Percentiles rank a stretch among this genome's conserved stretches.
phyloP scores from a whole-genome alignment of 768 basidiomycete genomes.

The Fibroporia radiculosa region DNA sequence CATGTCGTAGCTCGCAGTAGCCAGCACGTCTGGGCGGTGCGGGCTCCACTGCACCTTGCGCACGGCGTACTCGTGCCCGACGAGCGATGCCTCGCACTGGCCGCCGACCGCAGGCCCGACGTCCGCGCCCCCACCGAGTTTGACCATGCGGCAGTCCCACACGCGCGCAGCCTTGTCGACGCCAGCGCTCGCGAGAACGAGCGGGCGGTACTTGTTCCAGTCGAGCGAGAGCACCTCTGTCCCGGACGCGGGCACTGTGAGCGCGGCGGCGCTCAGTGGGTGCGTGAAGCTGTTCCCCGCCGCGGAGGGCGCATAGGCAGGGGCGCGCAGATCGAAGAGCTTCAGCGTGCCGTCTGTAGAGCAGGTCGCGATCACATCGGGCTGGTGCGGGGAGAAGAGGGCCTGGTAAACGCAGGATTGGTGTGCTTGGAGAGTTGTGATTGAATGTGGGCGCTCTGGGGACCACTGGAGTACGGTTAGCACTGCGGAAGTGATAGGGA shows the following conservation, averaged over 20 bases:
- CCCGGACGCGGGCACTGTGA: conserved; percentile 72
- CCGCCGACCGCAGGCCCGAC: conserved; percentile 54
- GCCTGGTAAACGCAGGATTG: conserved; percentile 83
- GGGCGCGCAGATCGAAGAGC: conserved; percentile 71
- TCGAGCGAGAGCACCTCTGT: conserved; percentile 78
- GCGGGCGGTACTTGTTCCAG: conserved; percentile 90
- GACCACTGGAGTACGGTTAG: conserved; percentile 57
- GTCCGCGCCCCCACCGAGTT: conserved; percentile 35
- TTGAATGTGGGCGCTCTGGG: conserved; percentile 70
- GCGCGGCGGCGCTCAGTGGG: conserved; percentile 60
- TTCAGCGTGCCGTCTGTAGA: conserved; percentile 83
- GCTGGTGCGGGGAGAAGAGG: conserved; percentile 87
- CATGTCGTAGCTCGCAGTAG: conserved; percentile 89
- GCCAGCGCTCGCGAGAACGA: conserved; percentile 67
- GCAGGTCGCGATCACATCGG: conserved; percentile 73
- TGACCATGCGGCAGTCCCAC: conserved; percentile 87
- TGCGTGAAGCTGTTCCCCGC: conserved; percentile 50
- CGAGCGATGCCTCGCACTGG: conserved; percentile 57
- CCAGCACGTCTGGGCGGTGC: conserved; percentile 62
- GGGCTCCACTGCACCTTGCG: conserved; percentile 88
- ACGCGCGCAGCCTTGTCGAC: conserved; percentile 72
- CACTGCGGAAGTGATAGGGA: background rate
- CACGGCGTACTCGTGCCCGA: conserved; percentile 88
- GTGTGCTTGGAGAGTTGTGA: conserved; percentile 80
- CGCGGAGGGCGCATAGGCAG: conserved; percentile 43